These are phyloP conservation scores for Diaporthe caulivora DNA, from an alignment of 2,329 filamentous ascomycete genomes.

Conservation along the genomic window DNA sequence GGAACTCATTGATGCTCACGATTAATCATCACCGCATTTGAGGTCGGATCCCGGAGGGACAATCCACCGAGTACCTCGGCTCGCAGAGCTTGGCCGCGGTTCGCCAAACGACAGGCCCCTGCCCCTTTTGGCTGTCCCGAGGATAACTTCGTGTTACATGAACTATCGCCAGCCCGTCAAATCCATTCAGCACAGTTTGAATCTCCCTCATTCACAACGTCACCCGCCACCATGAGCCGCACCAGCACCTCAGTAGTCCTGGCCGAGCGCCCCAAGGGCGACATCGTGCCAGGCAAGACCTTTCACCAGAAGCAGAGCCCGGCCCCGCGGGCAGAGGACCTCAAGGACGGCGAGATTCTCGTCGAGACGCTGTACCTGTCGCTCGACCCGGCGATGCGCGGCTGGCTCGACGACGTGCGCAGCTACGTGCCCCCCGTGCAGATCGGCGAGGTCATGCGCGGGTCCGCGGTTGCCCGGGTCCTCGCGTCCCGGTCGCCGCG, in stretches of 20 bases:
- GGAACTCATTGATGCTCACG: not conserved
- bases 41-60: slow-evolving; percentile 8
- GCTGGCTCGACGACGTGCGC: slow-evolving; percentile 64
- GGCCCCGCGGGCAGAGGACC: slow-evolving; percentile 59
- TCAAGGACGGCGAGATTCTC: slow-evolving; percentile 67
- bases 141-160: not conserved
- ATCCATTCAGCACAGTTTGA: not conserved
- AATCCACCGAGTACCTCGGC: slow-evolving; percentile 27
- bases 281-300: slow-evolving; percentile 75
- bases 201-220: not conserved
- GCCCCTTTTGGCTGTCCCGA: not conserved
- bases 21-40: not conserved
- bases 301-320: slow-evolving; percentile 67
- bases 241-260: slow-evolving; percentile 57
- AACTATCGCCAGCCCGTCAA: not conserved
- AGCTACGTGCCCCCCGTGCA: slow-evolving; percentile 72
- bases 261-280: slow-evolving; percentile 70
- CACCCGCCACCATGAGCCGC: slow-evolving; percentile 21
- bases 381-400: slow-evolving; percentile 74
- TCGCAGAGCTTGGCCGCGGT: not conserved
- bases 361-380: slow-evolving; percentile 66
- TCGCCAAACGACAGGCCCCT: not conserved
- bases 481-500: slow-evolving; percentile 59
- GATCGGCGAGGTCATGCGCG: slow-evolving; percentile 72
- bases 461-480: slow-evolving; percentile 65